Evolutionary conservation across 768 basidiomycete species (phyloP).

Genomic region (Hypsizygus marmoreus): DNA sequence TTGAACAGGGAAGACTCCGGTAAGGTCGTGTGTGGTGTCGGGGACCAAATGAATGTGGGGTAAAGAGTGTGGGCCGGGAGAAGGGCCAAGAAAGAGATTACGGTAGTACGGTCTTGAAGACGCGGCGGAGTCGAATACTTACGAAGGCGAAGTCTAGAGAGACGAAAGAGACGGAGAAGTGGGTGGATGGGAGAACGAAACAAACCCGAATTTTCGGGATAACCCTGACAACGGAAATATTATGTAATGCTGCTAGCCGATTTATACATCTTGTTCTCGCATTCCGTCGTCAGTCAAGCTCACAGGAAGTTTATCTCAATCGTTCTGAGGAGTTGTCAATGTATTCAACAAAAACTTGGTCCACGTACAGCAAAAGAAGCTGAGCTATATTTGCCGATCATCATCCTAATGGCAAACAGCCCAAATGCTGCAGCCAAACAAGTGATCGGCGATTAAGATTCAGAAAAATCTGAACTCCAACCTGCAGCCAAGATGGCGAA

Average conservation of each 20-base stretch:
- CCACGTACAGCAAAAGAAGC: too few relatives aligned
- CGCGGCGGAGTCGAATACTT: neutral
- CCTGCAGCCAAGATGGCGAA: conserved; percentile 12
- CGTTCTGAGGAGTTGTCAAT: too few relatives aligned
- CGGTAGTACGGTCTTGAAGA: conserved; percentile 6
- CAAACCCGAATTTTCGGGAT: neutral
- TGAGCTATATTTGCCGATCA: neutral
- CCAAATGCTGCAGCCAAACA: conserved; percentile 1
- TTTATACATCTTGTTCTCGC: neutral
- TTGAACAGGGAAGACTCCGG: conserved; percentile 6
- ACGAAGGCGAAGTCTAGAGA: neutral
- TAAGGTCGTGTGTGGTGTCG: conserved; percentile 7
- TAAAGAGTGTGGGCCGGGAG: conserved; percentile 38
- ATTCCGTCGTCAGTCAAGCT: too few relatives aligned
- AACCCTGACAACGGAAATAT: neutral
- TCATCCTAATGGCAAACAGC: neutral
- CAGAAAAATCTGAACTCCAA: neutral
- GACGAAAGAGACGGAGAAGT: neutral
- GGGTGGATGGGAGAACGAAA: neutral
- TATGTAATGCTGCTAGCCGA: conserved; percentile 1
- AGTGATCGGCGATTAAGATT: conserved; percentile 1
- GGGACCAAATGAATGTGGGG: conserved; percentile 21
- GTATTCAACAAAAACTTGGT: too few relatives aligned
- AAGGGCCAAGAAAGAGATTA: conserved; percentile 22
- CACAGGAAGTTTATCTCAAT: too few relatives aligned